phyloP scores from a whole-genome alignment of 2,329 filamentous ascomycete species.

The Phyllosticta ampelicida region DNA sequence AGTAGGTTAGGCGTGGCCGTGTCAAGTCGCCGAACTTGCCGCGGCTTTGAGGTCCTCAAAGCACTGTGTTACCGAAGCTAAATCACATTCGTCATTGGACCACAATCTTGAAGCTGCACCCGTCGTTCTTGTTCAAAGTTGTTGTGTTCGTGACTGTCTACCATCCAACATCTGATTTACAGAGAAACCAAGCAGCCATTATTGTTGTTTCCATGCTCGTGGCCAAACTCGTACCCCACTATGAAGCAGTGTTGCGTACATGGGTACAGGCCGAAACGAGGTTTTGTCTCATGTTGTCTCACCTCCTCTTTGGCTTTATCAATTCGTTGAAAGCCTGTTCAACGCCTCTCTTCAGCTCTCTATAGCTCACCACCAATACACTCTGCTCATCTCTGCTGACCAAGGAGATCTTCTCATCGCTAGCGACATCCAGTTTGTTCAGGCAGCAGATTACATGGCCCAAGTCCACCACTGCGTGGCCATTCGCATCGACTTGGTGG shows the following conservation, averaged over 20 bases:
- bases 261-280: neutral
- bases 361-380: conserved; percentile 78
- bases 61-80: neutral
- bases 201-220: neutral
- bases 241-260: neutral
- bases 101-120: neutral
- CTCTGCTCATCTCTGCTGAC: conserved; percentile 86
- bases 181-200: neutral
- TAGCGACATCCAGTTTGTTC: conserved; percentile 86
- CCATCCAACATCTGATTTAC: neutral
- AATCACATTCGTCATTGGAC: neutral
- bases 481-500: conserved; percentile 81
- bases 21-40: neutral
- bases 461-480: conserved; percentile 72
- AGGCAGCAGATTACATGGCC: conserved; percentile 78
- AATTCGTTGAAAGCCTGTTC: conserved; percentile 52
- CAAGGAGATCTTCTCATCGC: conserved; percentile 74
- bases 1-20: neutral
- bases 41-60: neutral
- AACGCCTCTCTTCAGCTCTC: conserved; percentile 63
- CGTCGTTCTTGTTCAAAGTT: neutral
- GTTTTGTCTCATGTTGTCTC: neutral
- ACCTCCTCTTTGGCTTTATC: conserved; percentile 24
- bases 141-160: neutral
- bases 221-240: neutral